A percentile compares a stretch with the other conserved stretches of the same genome.
These are phyloP conservation scores for Calonectria naviculata DNA, from an alignment of 2,329 filamentous ascomycete species.

Conservation along the genomic window DNA sequence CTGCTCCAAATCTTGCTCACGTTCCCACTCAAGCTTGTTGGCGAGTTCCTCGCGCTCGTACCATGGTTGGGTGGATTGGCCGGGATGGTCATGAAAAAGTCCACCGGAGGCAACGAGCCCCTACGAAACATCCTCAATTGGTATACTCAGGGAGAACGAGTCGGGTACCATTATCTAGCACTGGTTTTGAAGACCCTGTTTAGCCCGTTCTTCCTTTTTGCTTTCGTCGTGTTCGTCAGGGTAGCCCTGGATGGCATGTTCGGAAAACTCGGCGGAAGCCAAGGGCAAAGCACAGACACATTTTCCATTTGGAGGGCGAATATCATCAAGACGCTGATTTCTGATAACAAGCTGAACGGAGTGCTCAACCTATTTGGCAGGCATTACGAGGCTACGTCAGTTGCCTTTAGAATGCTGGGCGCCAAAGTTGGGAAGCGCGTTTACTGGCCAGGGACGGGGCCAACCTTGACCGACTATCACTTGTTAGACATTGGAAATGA, in stretches of 20 bases:
- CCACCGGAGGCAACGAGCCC: constrained; percentile 44
- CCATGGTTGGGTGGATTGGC: constrained; percentile 58
- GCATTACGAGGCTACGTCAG: constrained; percentile 66
- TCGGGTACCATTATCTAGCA: constrained; percentile 63
- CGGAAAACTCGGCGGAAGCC: constrained; percentile 49
- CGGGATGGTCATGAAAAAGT: constrained; percentile 56
- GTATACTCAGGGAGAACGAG: constrained; percentile 58
- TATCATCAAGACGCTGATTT: constrained; percentile 57
- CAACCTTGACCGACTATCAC: constrained; percentile 64
- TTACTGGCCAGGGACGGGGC: constrained; percentile 69
- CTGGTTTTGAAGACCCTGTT: constrained; percentile 52
- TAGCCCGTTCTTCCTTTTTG: constrained; percentile 58
- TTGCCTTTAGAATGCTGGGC: constrained; percentile 61
- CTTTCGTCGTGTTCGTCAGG: constrained; percentile 54
- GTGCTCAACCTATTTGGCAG: constrained; percentile 63
- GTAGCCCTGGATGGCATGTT: constrained; percentile 51
- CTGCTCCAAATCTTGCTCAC: constrained; percentile 55
- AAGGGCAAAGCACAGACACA: constrained; percentile 41
- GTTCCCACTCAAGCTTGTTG: constrained; percentile 52
- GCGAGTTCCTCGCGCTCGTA: constrained; percentile 54
- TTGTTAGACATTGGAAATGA: constrained; percentile 66
- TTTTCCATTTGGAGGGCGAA: constrained; percentile 56
- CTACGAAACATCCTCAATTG: constrained; percentile 58
- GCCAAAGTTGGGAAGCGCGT: constrained; percentile 63
- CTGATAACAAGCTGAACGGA: constrained; percentile 55